Conservation (phyloP, 345 rosid species). For the Arabis hirsuta region DNA sequence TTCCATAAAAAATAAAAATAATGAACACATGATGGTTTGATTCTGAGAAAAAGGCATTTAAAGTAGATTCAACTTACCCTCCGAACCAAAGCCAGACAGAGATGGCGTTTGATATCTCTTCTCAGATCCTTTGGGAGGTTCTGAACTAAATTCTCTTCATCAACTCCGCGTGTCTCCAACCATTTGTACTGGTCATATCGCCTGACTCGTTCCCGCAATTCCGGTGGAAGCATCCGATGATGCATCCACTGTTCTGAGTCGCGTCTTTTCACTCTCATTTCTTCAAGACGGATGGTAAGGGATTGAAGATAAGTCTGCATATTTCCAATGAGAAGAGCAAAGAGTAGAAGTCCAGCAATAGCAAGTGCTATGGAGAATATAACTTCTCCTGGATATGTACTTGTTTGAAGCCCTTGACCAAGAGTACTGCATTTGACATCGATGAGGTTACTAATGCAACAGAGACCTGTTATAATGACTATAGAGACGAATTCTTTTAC, state of each 20-base stretch:
- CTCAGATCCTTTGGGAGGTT: slow-evolving; percentile 94
- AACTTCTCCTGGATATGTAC: slow-evolving; percentile 85
- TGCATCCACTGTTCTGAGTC: slow-evolving; percentile 99
- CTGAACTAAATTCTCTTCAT: slow-evolving; percentile 86
- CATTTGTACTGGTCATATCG: slow-evolving; percentile 96
- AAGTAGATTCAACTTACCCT: slow-evolving; percentile 63
- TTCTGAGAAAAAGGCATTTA: not conserved
- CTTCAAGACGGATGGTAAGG: slow-evolving; percentile 91
- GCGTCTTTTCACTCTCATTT: slow-evolving; percentile 96
- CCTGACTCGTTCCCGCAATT: slow-evolving; percentile 84
- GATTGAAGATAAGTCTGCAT: slow-evolving; percentile 99
- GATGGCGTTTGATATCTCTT: slow-evolving; percentile 95
- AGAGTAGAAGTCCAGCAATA: slow-evolving; percentile 87
- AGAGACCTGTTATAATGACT: not conserved
- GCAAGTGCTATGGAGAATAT: slow-evolving; percentile 86
- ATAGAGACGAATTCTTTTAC: not conserved
- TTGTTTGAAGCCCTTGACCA: slow-evolving; percentile 95
- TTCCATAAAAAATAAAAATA: not conserved
- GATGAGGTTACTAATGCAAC: slow-evolving; percentile 1
- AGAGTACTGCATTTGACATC: slow-evolving; percentile 68
- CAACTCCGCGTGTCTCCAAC: slow-evolving; percentile 97
- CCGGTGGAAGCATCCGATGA: slow-evolving; percentile 91
- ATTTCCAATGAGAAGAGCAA: slow-evolving; percentile 95
- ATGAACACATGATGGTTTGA: too few species aligned
- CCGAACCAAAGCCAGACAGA: slow-evolving; percentile 86